Evolutionary conservation across 164 flowering plant genomes (phyloP), one percentile per base, ranked within the genome.

Genomic region (Akebia trifoliata): DNA sequence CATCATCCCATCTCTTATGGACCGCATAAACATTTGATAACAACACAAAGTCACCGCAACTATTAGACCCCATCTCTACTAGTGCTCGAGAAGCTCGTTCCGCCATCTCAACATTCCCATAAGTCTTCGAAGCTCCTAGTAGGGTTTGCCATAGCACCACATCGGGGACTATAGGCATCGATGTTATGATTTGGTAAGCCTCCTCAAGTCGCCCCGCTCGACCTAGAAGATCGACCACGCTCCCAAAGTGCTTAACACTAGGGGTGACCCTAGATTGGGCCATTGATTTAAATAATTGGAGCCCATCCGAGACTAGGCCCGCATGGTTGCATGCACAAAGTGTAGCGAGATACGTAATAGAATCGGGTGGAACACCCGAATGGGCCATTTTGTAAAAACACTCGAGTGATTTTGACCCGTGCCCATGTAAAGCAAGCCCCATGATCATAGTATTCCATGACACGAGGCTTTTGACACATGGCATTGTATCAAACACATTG

Each of bases 361-460:
- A 74, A 65, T 93, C 94, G 0, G 87, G 84, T 8, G 3, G 15
- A 6, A 69, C 61, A 6, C 77, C 77, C 17, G 52, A 31, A 10
- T 8, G 28, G 10, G 37, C 62, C 90, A 92, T 85, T 31, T 66
- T 49, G 18, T 73, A 47, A 38, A 89, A 86, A 55, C 89, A 77
- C 62, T 80, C 69, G 14, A 89, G 57, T 0, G 94, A 90, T 24
- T 70, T 56, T 2, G 8, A 0, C 4, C 78, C 97, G 57, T 74
- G 73, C 0, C 95, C 97, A 29, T 92, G 75, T 80, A 87, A 70
- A 11, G 83, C 94, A 31, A 85, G 78, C 4, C 69, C 88, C 97
- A 84, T 84, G 32, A 87, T 80, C 80, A 90, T 84, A 0, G 96
- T 81, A 59, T 90, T 93, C 96, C 96, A 87, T 1, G 96, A 77